Evolutionary conservation across 2,329 filamentous ascomycete species (phyloP), one percentile per base, ranked within the genome.

Genomic region (Pestalotiopsis sp.): DNA sequence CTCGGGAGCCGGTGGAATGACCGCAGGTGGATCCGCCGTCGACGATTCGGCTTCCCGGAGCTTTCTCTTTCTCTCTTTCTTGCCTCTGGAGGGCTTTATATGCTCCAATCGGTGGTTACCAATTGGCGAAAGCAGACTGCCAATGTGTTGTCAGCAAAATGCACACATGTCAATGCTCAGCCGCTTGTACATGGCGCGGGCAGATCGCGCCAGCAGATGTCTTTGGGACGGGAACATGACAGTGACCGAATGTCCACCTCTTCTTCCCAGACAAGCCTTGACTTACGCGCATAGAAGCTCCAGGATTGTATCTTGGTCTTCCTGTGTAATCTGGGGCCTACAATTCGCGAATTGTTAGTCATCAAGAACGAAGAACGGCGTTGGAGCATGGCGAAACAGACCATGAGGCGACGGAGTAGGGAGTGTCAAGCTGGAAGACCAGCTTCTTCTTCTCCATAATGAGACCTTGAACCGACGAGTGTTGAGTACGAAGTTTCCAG

Each of bases 251-350:
- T 36, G 12, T 4, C 57, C 57, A 9, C 25, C n/a, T 23, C 20
- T 20, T 36, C 12, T 5, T 13, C 14, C 57, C 17, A 11, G 20
- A 13, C 31, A 67, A 49, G n/a, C 57, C 20, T 52, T 17, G 25
- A 79, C 82, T 73, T 84, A 92, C 91, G 83, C 86, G 86, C 88
- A 92, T 4, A 93, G 82, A 63, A 93, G 82, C 71, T 92, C 90
- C 11, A 93, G 76, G 49, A 93, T 90, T 4, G 85, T 83, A 65
- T 90, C 86, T 77, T 92, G 90, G 66, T 92, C 84, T 63, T 88
- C 81, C 20, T 80, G 75, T 2, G 83, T 82, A 58, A 92, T 84
- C 57, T 84, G 78, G 7, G 91, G 91, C 90, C 91, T 93, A 63
- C 5, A 2, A 6, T 36, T 36, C 31, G 12, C 14, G 27, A 14